Base-by-base conservation (phyloP, 2,329 filamentous ascomycete genomes). In the Fusarium udum region DNA sequence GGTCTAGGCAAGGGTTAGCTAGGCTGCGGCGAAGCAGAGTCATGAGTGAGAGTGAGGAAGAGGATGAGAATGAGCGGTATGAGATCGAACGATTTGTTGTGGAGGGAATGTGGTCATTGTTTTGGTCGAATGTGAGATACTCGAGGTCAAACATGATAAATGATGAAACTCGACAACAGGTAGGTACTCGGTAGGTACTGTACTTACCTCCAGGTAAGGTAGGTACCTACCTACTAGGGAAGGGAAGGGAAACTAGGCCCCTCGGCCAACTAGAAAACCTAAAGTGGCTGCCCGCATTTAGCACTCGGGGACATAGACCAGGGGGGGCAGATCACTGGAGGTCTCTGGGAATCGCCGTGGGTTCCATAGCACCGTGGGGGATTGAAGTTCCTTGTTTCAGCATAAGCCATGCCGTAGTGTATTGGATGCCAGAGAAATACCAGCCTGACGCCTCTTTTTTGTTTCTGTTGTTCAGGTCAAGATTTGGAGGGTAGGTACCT, bases 331-430 rank as follows among this genome's bases (percentile, higher is more conserved):
- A 46, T 28, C 39, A 36, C 31, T 58, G 14, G 32, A 46, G 39
- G 31, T 48, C 52, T 67, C 70, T 61, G 66, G 66, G 43, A 66
- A 73, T 61, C 61, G 53, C 61, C 65, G 65, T 61, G 70, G 70
- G 64, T 61, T 65, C 26, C 26, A 28, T 28, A 7, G 36, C 52
- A n/a, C n/a, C n/a, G 59, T 72, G 46, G 53, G 39, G 53, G 24
- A 36, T 31, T 40, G 46, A 39, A 22, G 43, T 45, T 60, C 31
- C 56, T 43, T 58, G 66, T 67, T 71, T 71, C 48, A 73, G 53
- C 56, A 42, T 61, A 46, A 58, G 55, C 24, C 55, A 36, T 48
- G 24, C 31, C n/a, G 39, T 22, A 7, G 28, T 45, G 39, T 46
- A 34, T 45, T 57, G 53, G n/a, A 37, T 46, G 60, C 51, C 24